These are phyloP conservation scores for Aquilaria agallochum DNA, from an alignment of 441 rosid genomes.

Conservation along the genomic window DNA sequence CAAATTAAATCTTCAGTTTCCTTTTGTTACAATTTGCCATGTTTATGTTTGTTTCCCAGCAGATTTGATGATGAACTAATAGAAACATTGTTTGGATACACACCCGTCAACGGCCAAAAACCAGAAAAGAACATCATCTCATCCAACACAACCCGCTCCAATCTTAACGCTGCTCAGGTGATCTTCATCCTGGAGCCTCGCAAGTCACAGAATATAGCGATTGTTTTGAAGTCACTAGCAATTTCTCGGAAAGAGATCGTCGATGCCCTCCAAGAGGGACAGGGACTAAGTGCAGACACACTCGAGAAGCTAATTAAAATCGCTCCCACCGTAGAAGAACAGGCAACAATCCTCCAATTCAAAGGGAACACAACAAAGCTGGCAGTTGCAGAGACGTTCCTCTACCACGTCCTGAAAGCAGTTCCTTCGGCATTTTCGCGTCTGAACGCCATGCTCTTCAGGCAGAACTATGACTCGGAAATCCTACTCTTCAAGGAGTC, in stretches of 20 bases:
- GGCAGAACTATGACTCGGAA: constrained; percentile 45
- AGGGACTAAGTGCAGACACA: constrained; percentile 51
- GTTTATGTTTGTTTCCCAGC: constrained; percentile 6
- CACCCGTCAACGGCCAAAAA: constrained; percentile 17
- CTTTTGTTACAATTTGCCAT: not conserved
- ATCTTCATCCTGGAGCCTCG: constrained; percentile 60
- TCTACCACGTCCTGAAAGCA: constrained; percentile 43
- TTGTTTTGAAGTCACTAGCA: constrained; percentile 64
- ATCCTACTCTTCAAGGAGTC: constrained; percentile 42
- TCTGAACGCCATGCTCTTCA: constrained; percentile 54
- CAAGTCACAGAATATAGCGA: constrained; percentile 78
- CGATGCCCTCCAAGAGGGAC: constrained; percentile 48
- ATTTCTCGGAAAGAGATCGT: constrained; percentile 53
- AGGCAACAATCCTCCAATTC: constrained; percentile 39
- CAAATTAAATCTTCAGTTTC: too few relatives aligned
- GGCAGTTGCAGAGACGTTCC: constrained; percentile 61
- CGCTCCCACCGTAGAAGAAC: constrained; percentile 52
- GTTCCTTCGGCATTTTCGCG: constrained; percentile 56
- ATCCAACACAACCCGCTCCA: constrained; percentile 16
- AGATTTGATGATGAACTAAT: constrained; percentile 57
- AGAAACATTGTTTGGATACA: constrained; percentile 46
- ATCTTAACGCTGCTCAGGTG: constrained; percentile 27
- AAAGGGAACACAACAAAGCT: constrained; percentile 37
- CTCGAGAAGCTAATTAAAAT: constrained; percentile 73
- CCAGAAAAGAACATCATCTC: constrained; percentile 13